Conservation (phyloP, 495 filamentous ascomycete genomes). For the Xylaria sp. region DNA sequence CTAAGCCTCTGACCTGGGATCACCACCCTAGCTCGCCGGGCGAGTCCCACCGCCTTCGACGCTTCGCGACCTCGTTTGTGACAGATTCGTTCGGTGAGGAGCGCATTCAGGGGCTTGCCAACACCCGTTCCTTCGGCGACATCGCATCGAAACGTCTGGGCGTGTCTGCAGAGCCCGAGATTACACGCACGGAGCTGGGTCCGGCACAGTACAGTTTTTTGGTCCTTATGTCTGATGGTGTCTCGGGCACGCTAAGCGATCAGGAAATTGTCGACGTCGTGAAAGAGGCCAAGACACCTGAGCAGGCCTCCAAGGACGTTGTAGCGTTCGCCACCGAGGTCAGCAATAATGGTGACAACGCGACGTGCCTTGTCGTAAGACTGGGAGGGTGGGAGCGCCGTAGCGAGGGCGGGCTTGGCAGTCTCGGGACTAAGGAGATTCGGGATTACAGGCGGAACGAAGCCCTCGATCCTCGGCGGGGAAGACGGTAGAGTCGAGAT, state of each 20-base stretch:
- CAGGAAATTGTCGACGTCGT: constrained; percentile 96
- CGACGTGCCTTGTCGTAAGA: constrained; percentile 90
- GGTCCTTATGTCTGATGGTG: constrained; percentile 86
- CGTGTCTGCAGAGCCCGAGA: constrained; percentile 91
- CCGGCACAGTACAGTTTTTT: constrained; percentile 88
- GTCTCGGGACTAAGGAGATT: constrained; percentile 87
- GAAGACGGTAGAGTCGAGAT: constrained; percentile 47
- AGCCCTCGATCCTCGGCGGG: constrained; percentile 80
- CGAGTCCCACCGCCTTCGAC: constrained; percentile 81
- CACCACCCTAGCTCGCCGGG: constrained; percentile 88
- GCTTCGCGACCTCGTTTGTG: constrained; percentile 84
- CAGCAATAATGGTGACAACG: constrained; percentile 83
- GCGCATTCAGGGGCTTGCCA: constrained; percentile 90
- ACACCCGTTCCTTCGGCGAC: constrained; percentile 93
- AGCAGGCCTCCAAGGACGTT: constrained; percentile 78
- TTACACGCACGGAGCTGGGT: constrained; percentile 72
- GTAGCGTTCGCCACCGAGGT: constrained; percentile 89
- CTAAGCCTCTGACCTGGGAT: constrained; percentile 81
- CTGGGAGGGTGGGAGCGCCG: constrained; percentile 96
- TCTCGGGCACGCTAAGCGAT: constrained; percentile 81
- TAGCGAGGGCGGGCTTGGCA: constrained; percentile 84
- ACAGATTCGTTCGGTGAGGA: constrained; percentile 98
- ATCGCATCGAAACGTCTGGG: constrained; percentile 89
- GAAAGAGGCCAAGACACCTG: constrained; percentile 90
- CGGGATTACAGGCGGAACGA: constrained; percentile 85